A percentile compares a stretch with the other conserved stretches of the same genome.
phyloP scores from a whole-genome alignment of 768 basidiomycete species.

The Tricholoma flavovirens region DNA sequence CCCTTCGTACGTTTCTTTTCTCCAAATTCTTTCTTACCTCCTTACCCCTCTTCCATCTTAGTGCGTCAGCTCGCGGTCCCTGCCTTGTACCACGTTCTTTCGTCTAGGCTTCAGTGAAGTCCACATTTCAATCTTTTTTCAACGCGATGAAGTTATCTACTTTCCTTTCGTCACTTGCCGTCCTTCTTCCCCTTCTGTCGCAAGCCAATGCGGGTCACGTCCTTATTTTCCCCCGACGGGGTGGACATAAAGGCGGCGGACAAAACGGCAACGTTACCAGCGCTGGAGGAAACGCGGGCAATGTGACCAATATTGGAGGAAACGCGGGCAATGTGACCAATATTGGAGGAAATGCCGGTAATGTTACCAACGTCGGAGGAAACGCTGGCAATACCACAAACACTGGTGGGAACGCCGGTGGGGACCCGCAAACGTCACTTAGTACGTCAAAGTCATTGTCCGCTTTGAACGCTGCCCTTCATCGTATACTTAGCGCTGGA shows the following conservation, averaged over 20 bases:
- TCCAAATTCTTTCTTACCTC: background rate
- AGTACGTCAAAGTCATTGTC: conserved; percentile 20
- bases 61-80: conserved; percentile 24
- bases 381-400: background rate
- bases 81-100: conserved; percentile 29
- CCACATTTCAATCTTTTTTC: conserved; percentile 18
- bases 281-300: background rate
- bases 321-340: background rate
- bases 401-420: conserved; percentile 10
- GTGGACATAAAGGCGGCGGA: conserved; percentile 15
- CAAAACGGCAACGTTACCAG: conserved; percentile 3
- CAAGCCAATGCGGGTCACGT: conserved; percentile 24
- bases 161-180: conserved; percentile 29
- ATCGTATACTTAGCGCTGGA: conserved; percentile 38
- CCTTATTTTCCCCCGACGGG: conserved; percentile 22
- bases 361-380: conserved; percentile 2
- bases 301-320: background rate
- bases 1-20: conserved; percentile 18
- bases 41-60: conserved; percentile 1
- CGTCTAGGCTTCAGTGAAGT: conserved; percentile 46
- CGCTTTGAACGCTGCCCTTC: background rate
- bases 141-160: conserved; percentile 47
- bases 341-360: conserved; percentile 1
- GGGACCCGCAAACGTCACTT: conserved; percentile 40
- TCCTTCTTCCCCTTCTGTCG: conserved; percentile 35